Base-by-base conservation (phyloP, 192 early-diverging fungal species). In the Radiomyces spectabilis region DNA sequence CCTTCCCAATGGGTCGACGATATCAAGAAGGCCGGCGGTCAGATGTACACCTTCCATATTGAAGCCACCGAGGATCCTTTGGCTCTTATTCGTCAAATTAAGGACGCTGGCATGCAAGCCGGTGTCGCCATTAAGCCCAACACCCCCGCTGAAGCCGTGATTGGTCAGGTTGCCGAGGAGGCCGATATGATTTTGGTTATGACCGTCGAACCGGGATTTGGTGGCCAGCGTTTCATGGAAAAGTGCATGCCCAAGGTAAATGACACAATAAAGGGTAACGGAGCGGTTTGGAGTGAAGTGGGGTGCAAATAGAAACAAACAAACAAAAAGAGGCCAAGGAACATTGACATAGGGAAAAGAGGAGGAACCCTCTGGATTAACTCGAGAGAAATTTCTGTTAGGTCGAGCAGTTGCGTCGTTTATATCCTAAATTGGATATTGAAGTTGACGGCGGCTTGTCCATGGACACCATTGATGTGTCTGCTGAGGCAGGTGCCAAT, bases 201-300 rank as follows among this genome's bases (percentile, higher is more conserved):
- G 95, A 97, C 95, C 0, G 95, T 95, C 18, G 92, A 97, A 65
- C 95, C 95, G 34, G 95, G 95, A 5, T 97, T 97, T 64, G 95
- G 95, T 34, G 95, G 95, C 31, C 95, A 97, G 74, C 71, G 84
- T 43, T 94, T 97, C 71, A 97, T 94, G 92, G 64, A 72, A 10
- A 75, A 85, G 55, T 89, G 86, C 59, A 80, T 97, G 74, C 76
- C 82, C 29, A 97, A 97, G 80, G 92, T 86, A 51, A 45, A 29
- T 32, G 9, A 4, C 5, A 24, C 13, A 57, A 1, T 15, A 44
- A 31, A 21, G 49, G 24, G n/a, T 24, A 4, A 12, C 16, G 18
- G n/a, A n/a, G n/a, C n/a, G n/a, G n/a, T n/a, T n/a, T n/a, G n/a
- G n/a, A n/a, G n/a, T n/a, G n/a, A n/a, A n/a, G n/a, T n/a, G n/a